These are phyloP conservation scores for Rhododendron kiyosumense DNA, from an alignment of 148 eudicot species.

Conservation along the genomic window DNA sequence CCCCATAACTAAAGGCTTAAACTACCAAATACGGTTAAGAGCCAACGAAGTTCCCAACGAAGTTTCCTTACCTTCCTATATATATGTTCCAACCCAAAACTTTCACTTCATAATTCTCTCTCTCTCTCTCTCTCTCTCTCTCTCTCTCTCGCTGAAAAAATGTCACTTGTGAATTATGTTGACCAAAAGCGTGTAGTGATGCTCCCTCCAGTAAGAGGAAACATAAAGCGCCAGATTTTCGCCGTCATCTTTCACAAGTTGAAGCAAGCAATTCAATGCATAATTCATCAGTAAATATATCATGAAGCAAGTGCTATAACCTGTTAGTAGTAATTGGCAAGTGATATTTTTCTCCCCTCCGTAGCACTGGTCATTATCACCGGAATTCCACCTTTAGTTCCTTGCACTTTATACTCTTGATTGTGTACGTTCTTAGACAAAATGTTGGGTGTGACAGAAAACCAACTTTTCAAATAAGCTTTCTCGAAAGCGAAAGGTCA, in stretches of 20 bases:
- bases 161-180: neutral
- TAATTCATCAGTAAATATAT: neutral
- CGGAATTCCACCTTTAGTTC: neutral
- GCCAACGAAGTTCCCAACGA: too few relatives aligned
- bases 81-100: neutral
- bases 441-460: too few relatives aligned
- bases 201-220: neutral
- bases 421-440: too few relatives aligned
- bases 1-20: too few relatives aligned
- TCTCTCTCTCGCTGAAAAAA: too few relatives aligned
- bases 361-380: neutral
- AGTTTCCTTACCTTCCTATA: too few relatives aligned
- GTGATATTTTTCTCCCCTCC: neutral
- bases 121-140: too few relatives aligned
- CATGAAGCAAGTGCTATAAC: neutral
- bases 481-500: neutral
- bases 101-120: neutral
- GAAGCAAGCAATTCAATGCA: neutral
- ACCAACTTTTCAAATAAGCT: neutral
- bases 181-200: neutral
- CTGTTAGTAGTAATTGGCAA: neutral
- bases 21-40: too few relatives aligned
- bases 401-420: neutral
- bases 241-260: neutral
- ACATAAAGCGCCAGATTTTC: neutral